These are phyloP conservation scores for Glycine latifolia DNA, from an alignment of 306 rosid species.

Conservation along the genomic window DNA sequence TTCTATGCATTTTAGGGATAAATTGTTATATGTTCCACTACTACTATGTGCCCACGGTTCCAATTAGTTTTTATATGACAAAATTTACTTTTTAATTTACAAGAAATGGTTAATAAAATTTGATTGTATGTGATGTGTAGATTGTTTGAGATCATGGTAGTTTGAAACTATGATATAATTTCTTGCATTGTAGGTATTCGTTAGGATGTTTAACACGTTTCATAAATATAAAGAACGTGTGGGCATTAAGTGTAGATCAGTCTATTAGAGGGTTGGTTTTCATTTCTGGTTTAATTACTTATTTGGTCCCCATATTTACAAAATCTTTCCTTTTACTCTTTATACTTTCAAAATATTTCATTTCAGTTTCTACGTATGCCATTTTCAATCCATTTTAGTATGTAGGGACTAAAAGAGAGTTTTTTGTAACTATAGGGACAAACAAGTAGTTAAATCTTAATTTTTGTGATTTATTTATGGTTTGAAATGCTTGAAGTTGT, in stretches of 20 bases:
- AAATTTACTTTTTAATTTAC: neutral
- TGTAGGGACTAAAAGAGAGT: too few species aligned
- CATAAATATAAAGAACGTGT: neutral
- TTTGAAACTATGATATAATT: neutral
- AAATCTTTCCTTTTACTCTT: too few species aligned
- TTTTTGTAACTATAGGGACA: too few species aligned
- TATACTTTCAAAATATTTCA: too few species aligned
- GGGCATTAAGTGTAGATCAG: neutral
- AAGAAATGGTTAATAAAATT: neutral
- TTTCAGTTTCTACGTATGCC: too few species aligned
- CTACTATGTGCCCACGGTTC: neutral
- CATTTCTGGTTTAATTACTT: neutral
- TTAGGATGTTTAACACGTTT: neutral
- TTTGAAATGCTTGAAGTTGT: neutral
- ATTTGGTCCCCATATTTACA: too few species aligned
- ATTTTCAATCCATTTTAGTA: too few species aligned
- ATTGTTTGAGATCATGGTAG: neutral
- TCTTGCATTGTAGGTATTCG: neutral
- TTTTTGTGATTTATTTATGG: neutral
- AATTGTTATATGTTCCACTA: neutral
- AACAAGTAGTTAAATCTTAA: neutral
- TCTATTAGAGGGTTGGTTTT: neutral
- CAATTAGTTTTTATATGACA: neutral
- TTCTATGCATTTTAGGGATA: neutral
- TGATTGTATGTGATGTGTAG: neutral